Conservation (phyloP, 2,329 filamentous ascomycete genomes). For the Paecilomyces fulvus region DNA sequence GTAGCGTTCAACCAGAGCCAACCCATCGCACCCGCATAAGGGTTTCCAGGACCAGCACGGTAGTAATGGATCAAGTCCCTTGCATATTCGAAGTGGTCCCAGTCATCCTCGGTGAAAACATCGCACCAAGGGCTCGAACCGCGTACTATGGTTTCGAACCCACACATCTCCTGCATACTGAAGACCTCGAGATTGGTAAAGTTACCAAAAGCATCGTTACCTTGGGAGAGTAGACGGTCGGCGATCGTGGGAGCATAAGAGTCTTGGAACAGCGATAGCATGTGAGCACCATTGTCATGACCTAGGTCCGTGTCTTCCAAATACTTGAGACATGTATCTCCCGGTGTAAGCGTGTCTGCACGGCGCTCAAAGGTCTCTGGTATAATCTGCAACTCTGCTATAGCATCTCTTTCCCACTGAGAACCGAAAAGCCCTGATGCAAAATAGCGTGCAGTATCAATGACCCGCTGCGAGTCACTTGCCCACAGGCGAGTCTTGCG, state of each 20-base stretch:
- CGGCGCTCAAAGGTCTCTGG: slow-evolving; percentile 44
- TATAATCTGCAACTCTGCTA: slow-evolving; percentile 43
- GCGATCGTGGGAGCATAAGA: slow-evolving; percentile 42
- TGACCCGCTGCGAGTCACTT: slow-evolving; percentile 45
- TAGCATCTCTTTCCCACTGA: slow-evolving; percentile 30
- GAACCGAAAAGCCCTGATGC: slow-evolving; percentile 47
- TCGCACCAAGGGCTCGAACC: slow-evolving; percentile 50
- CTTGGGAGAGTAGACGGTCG: slow-evolving; percentile 28
- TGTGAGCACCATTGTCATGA: slow-evolving; percentile 42
- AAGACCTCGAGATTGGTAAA: slow-evolving; percentile 44
- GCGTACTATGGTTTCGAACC: slow-evolving; percentile 48
- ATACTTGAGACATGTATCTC: slow-evolving; percentile 36
- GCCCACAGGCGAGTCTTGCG: slow-evolving; percentile 44
- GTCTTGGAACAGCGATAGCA: slow-evolving; percentile 39
- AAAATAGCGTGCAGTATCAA: slow-evolving; percentile 50
- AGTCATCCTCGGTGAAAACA: slow-evolving; percentile 47
- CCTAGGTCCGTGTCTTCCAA: slow-evolving; percentile 32
- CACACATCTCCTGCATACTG: slow-evolving; percentile 55
- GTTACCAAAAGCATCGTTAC: slow-evolving; percentile 26
- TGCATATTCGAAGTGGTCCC: slow-evolving; percentile 50
- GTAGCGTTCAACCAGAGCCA: slow-evolving; percentile 53
- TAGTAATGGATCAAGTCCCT: slow-evolving; percentile 53
- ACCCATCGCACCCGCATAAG: slow-evolving; percentile 46
- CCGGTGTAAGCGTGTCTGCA: slow-evolving; percentile 50
- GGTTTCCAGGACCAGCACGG: slow-evolving; percentile 49